Evolutionary conservation across 2,329 filamentous ascomycete genomes (phyloP), one percentile per base, ranked within the genome.

Genomic region (Talaromyces atroroseus): DNA sequence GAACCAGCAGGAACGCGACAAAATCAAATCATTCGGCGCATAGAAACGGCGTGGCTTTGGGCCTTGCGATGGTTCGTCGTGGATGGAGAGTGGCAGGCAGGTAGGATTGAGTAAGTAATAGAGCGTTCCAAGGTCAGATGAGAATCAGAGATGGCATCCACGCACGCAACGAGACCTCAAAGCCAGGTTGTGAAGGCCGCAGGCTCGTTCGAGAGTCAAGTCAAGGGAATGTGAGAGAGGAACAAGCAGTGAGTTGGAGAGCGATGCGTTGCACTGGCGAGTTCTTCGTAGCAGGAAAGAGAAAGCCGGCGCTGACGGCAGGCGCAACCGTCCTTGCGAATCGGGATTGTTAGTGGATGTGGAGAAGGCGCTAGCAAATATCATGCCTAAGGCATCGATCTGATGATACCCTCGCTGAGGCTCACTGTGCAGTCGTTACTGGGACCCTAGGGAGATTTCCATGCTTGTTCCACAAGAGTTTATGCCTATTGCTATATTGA

Each of bases 121-220:
- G 32, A 44, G 46, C 46, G 29, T 20, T n/a, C n/a, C n/a, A n/a
- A n/a, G n/a, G n/a, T 26, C 36, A 40, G 54, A 36, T 20, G 40
- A 16, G 40, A 52, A 57, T 52, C 54, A 40, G 42, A 40, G 45
- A 49, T 49, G 23, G 38, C 21, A 23, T 46, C 38, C 20, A 24
- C 8, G n/a, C 29, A 34, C 16, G 47, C 51, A 53, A 53, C 46
- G 51, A 18, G 10, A 40, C 4, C 34, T 21, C 36, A 20, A 20
- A 38, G 16, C 32, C 32, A 14, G 12, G 12, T 34, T 3, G 12
- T 34, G 10, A n/a, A 5, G 3, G 36, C 36, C 8, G 11, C 36
- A n/a, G n/a, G 5, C 16, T n/a, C 36, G 7, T 26, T 7, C n/a
- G 5, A 40, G 32, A 14, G 14, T 14, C 32, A 16, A 36, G 32